Evolutionary conservation across 1,139 yeast species (phyloP).

Genomic region (Martiniozyma asiatica): DNA sequence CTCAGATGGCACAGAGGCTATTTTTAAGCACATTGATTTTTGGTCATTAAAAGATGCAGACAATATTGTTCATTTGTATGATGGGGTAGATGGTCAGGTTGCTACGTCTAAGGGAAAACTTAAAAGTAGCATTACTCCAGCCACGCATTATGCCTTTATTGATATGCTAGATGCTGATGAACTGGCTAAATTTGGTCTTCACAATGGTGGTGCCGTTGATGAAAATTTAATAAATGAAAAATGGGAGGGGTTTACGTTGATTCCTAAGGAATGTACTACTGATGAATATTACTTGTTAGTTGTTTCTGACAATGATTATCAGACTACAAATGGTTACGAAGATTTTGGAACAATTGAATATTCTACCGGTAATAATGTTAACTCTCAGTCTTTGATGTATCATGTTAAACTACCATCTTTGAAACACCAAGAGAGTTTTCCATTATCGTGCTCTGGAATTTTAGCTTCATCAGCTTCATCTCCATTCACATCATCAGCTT

Average conservation of each 20-base stretch:
- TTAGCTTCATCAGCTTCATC: conserved; percentile 7
- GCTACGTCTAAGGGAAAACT: conserved; percentile 17
- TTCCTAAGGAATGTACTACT: conserved; percentile 19
- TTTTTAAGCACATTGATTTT: conserved; percentile 18
- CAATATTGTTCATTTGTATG: conserved; percentile 19
- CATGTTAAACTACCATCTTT: conserved; percentile 13
- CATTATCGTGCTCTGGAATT: no score
- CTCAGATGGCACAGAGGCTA: conserved; percentile 13
- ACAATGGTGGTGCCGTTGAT: conserved; percentile 20
- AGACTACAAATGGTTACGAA: conserved; percentile 23
- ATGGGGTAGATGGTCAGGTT: conserved; percentile 15
- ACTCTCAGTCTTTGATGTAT: conserved; percentile 36
- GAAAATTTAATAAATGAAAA: conserved; percentile 17
- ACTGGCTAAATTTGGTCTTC: conserved; percentile 19
- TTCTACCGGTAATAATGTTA: conserved; percentile 42
- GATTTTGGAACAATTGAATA: conserved; percentile 17
- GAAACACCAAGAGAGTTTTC: conserved; percentile 6
- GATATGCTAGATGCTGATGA: conserved; percentile 16
- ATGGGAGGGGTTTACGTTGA: conserved; percentile 21
- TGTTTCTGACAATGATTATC: conserved; percentile 29
- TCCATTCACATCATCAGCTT: no score
- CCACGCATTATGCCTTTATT: conserved; percentile 17
- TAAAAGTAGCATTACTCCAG: conserved; percentile 14
- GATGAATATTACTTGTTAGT: conserved; percentile 33
- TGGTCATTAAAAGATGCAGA: conserved; percentile 18